Base-by-base conservation (phyloP, 2,329 filamentous ascomycete genomes). In the Teratosphaeria epicoccoides region DNA sequence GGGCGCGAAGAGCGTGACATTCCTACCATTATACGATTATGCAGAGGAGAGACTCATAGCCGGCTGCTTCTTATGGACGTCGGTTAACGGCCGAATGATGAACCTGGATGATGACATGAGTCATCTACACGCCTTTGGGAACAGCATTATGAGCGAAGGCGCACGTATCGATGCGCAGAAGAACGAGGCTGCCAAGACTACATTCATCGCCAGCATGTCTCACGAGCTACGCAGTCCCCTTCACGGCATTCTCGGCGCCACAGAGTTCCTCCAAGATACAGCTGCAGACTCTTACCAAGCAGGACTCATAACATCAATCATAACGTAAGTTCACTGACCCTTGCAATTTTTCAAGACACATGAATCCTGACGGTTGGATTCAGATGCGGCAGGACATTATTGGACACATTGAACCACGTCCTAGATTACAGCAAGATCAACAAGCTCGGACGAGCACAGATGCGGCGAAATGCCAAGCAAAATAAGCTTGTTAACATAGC, bases 1-100 rank as follows among this genome's bases (percentile, higher is more conserved):
- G 40, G 58, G 25, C 43, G 46, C 75, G 49, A 64, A 67, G 1
- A 73, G 74, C 47, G 67, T 79, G 4, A 68, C 77, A 3, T 78
- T 78, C 52, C 63, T 77, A 5, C 76, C 76, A 0, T 57, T 78
- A 0, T 78, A 74, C 72, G 76, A 78, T 53, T 69, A 71, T n/a
- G 68, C 70, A 4, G 61, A 64, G 46, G 61, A 64, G 28, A 70
- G 67, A 20, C 69, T 72, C 6, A 55, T 43, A 64, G 76, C 56
- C 72, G 74, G 73, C 67, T 73, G 57, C 44, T 61, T 75, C 46
- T 64, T 72, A 2, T 75, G 72, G 50, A 74, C 74, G 28, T 73
- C 73, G 26, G 72, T 66, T 10, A 61, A 68, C 14, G 66, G 70
- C 3, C 66, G 66, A 6, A 69, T 72, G 54, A 66, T 73, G 22